These are phyloP conservation scores for Aurantiochytrium sp. DNA, from an alignment of 108 stramenopile genomes.

Conservation along the genomic window DNA sequence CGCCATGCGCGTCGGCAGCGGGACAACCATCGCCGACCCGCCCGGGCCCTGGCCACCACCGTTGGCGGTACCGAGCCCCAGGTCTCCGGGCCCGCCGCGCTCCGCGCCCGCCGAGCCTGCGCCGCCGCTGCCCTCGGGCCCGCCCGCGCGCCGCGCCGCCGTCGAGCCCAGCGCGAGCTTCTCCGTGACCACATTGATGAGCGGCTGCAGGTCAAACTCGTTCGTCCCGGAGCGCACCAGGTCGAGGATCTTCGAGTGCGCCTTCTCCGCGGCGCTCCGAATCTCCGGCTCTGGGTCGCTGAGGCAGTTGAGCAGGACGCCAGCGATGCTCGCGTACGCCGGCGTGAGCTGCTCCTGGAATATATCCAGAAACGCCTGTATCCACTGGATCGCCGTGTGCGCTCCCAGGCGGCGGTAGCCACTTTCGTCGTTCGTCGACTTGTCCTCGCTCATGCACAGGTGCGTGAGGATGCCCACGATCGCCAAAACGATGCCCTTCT, in stretches of 20 bases:
- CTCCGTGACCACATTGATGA: constrained; percentile 77
- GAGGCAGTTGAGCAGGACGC: constrained; percentile 84
- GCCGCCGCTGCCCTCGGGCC: too few relatives aligned
- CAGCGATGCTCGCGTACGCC: constrained; percentile 80
- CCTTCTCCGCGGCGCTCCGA: constrained; percentile 75
- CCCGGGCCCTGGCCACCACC: not conserved
- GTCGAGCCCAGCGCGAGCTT: constrained; percentile 57
- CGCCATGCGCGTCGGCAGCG: constrained; percentile 90
- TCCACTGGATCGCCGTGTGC: constrained; percentile 88
- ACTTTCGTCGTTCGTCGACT: too few relatives aligned
- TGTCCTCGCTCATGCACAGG: constrained; percentile 86
- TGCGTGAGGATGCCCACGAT: constrained; percentile 84
- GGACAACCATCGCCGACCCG: constrained; percentile 48
- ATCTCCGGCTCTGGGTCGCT: constrained; percentile 84
- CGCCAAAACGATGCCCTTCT: constrained; percentile 78
- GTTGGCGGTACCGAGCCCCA: not conserved
- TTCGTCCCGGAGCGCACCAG: constrained; percentile 70
- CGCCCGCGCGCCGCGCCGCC: too few relatives aligned
- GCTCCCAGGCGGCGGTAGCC: too few relatives aligned
- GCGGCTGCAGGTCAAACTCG: constrained; percentile 71
- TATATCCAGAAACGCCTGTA: constrained; percentile 84
- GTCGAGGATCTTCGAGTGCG: constrained; percentile 75
- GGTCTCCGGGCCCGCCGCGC: too few relatives aligned
- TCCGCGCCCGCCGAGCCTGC: too few relatives aligned
- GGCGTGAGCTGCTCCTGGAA: constrained; percentile 82